These are phyloP conservation scores for Clarireedia homoeocarpa DNA, from an alignment of 2,329 filamentous ascomycete species.

Conservation along the genomic window DNA sequence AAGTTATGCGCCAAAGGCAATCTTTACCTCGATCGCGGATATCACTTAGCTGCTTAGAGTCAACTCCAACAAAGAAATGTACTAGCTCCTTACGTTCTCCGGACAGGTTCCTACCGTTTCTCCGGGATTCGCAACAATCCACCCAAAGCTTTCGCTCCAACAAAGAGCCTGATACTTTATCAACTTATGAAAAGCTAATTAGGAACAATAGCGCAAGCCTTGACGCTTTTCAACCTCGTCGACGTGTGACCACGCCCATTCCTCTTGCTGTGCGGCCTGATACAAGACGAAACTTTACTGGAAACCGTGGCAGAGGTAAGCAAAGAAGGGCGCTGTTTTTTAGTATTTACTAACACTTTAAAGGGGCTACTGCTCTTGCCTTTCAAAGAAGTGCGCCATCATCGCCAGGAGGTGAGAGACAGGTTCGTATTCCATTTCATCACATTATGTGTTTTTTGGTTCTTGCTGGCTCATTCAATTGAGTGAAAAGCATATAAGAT, in stretches of 20 bases:
- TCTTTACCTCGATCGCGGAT: neutral
- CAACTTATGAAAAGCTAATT: constrained; percentile 37
- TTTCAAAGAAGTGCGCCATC: constrained; percentile 24
- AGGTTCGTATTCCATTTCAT: constrained; percentile 19
- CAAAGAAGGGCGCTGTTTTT: neutral
- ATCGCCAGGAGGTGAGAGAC: constrained; percentile 22
- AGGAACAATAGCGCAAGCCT: constrained; percentile 35
- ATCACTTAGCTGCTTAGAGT: neutral
- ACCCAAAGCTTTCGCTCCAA: constrained; percentile 44
- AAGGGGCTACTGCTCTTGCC: constrained; percentile 26
- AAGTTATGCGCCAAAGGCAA: constrained; percentile 3
- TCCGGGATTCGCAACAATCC: constrained; percentile 32
- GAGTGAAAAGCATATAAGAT: too few relatives aligned
- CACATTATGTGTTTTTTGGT: too few relatives aligned
- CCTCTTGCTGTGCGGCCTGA: constrained; percentile 12
- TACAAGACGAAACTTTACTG: constrained; percentile 17
- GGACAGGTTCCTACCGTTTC: constrained; percentile 51
- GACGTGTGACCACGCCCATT: constrained; percentile 23
- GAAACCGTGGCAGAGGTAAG: constrained; percentile 23
- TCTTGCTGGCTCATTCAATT: too few relatives aligned
- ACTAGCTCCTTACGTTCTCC: constrained; percentile 29
- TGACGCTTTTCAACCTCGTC: constrained; percentile 45
- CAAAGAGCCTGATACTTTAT: constrained; percentile 39
- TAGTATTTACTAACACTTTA: constrained; percentile 5
- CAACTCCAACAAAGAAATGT: constrained; percentile 13